phyloP scores from a whole-genome alignment of 768 basidiomycete genomes.

The Mycena leptocephala region DNA sequence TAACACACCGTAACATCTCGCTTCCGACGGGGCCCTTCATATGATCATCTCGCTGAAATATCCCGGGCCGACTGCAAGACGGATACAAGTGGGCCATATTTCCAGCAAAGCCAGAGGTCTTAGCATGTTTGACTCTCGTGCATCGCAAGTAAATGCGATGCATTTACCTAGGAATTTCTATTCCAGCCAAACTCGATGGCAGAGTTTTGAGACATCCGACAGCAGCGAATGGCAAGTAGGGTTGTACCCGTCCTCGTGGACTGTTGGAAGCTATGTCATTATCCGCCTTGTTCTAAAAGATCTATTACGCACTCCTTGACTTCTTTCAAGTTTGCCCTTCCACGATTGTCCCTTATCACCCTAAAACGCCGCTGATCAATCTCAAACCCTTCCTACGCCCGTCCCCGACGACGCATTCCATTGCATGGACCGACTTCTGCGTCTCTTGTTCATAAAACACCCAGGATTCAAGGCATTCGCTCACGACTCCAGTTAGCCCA shows the following conservation, averaged over 20 bases:
- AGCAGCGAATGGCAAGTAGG: neutral
- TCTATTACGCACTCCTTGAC: neutral
- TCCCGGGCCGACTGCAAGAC: too few relatives aligned
- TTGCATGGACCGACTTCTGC: too few relatives aligned
- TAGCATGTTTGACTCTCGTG: neutral
- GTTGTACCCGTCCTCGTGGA: neutral
- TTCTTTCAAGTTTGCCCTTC: neutral
- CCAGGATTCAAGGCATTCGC: too few relatives aligned
- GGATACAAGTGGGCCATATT: neutral
- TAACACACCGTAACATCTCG: too few relatives aligned
- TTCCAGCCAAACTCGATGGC: neutral
- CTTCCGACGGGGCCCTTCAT: too few relatives aligned
- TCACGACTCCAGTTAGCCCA: too few relatives aligned
- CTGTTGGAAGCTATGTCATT: neutral
- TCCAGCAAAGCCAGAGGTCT: neutral
- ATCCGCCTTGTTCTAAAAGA: neutral
- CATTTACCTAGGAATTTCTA: neutral
- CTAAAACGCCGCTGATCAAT: too few relatives aligned
- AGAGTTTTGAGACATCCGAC: neutral
- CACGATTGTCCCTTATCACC: too few relatives aligned
- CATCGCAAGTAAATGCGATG: neutral
- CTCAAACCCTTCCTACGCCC: too few relatives aligned
- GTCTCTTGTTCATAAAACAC: too few relatives aligned
- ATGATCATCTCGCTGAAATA: too few relatives aligned
- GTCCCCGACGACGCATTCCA: too few relatives aligned